Base-by-base conservation (phyloP, 208 protist genomes). In the Trypanosoma avium region DNA sequence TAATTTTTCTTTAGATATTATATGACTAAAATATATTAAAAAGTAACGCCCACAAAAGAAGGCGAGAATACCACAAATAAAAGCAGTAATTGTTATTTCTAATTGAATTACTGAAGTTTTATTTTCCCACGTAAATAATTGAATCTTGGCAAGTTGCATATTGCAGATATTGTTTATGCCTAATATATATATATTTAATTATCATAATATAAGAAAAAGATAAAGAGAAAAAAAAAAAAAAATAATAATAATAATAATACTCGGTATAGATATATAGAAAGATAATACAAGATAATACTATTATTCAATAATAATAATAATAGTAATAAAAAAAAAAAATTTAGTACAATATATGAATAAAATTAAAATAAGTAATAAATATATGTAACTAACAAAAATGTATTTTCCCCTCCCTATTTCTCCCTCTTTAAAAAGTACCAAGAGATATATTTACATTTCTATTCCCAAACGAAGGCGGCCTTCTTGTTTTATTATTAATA, bases 251-350 rank as follows among this genome's bases (percentile, higher is more conserved):
- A 42, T n/a, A 42, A 15, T 24, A 50, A 50, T 50, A 50, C 2
- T n/a, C n/a, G n/a, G n/a, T n/a, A n/a, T n/a, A 49, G 19, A 10
- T 15, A 50, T 30, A 22, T 1, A 50, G 24, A 30, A 10, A 50
- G 43, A 49, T n/a, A 5, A 15, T 30, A 1, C 1, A 50, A 50
- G 5, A 21, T 19, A 3, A 7, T 30, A 21, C 4, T 29, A 22
- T 6, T 42, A 48, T 27, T 8, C 10, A 40, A 48, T 30, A 59
- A 46, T 22, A 24, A 9, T 21, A 48, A 35, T 19, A 17, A 30
- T 32, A 38, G 42, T 26, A 50, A 53, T 38, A 33, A 53, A 63
- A 35, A 54, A 63, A 50, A n/a, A 42, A 53, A 63, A 35, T 9
- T 21, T 40, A 40, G 17, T 43, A 42, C 1, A 42, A 42, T 42